phyloP scores from a whole-genome alignment of 169 alveolate genomes.

The Eimeria necatrix region DNA sequence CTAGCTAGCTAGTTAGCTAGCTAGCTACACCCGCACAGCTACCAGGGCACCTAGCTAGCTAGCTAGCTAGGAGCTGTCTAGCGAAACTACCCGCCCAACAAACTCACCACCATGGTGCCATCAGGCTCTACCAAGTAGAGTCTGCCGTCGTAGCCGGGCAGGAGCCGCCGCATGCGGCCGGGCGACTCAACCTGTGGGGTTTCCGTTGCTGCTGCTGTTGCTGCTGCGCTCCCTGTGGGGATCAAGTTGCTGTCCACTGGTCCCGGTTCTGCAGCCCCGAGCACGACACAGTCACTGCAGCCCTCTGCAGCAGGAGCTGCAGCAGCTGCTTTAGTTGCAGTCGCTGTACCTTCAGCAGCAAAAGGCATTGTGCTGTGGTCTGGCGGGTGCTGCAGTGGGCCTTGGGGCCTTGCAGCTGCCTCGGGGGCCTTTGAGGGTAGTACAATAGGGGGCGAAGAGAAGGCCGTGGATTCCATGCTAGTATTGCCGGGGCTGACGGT shows the following conservation, averaged over 20 bases:
- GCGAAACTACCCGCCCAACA: neutral
- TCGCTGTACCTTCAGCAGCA: neutral
- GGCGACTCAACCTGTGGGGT: neutral
- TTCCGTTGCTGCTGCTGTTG: slow-evolving; percentile 2
- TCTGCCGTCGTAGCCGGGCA: slow-evolving; percentile 76
- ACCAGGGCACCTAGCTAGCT: neutral
- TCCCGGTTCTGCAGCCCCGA: slow-evolving; percentile 18
- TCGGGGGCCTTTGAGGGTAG: neutral
- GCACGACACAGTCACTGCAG: slow-evolving; percentile 21
- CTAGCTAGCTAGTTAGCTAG: neutral
- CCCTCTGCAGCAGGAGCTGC: neutral
- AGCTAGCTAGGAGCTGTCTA: neutral
- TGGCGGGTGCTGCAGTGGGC: slow-evolving; percentile 11
- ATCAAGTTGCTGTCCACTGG: neutral
- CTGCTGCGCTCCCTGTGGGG: neutral
- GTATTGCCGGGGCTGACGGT: neutral
- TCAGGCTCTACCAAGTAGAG: slow-evolving; percentile 69
- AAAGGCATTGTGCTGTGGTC: neutral
- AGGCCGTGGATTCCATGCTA: neutral
- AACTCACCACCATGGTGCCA: slow-evolving; percentile 63
- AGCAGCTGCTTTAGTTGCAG: neutral
- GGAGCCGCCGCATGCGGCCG: slow-evolving; percentile 58
- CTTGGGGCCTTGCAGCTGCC: neutral
- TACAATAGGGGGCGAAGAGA: neutral
- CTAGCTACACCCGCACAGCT: neutral